A percentile compares a stretch with the other conserved stretches of the same genome.
These are phyloP conservation scores for Leccinum solheimii DNA, from an alignment of 1,284 basidiomycete genomes.

Conservation along the genomic window DNA sequence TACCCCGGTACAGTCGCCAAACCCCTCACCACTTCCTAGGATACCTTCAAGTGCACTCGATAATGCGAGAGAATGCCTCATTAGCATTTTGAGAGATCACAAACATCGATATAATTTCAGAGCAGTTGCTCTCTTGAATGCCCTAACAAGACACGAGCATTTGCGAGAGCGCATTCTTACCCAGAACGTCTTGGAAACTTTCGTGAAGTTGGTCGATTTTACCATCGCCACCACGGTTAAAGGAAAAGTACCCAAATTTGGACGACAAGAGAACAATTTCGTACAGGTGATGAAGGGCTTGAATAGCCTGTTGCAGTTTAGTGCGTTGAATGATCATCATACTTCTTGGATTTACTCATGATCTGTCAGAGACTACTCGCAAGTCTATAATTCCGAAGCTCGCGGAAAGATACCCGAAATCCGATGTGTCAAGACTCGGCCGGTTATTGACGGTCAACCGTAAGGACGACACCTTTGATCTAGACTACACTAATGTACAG, in stretches of 20 bases:
- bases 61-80: constrained; percentile 10
- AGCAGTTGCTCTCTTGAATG: constrained; percentile 24
- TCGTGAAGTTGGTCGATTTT: constrained; percentile 20
- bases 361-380: constrained; percentile 13
- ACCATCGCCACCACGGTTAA: not conserved
- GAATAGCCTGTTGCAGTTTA: constrained; percentile 20
- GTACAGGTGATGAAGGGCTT: constrained; percentile 27
- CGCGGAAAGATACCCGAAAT: not conserved
- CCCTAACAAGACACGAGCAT: constrained; percentile 16
- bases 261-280: constrained; percentile 9
- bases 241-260: not conserved
- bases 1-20: not conserved
- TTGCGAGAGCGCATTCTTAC: constrained; percentile 18
- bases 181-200: constrained; percentile 13
- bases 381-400: constrained; percentile 13
- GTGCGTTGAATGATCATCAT: constrained; percentile 10
- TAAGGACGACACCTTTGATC: not conserved
- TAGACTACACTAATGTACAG: not conserved
- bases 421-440: constrained; percentile 15
- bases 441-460: constrained; percentile 13
- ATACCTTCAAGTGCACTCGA: not conserved
- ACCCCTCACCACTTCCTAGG: not conserved
- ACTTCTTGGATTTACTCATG: not conserved
- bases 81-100: constrained; percentile 7
- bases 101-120: constrained; percentile 21